These are phyloP conservation scores for Lagenaria siceraria DNA, from an alignment of 306 rosid species.

Conservation along the genomic window DNA sequence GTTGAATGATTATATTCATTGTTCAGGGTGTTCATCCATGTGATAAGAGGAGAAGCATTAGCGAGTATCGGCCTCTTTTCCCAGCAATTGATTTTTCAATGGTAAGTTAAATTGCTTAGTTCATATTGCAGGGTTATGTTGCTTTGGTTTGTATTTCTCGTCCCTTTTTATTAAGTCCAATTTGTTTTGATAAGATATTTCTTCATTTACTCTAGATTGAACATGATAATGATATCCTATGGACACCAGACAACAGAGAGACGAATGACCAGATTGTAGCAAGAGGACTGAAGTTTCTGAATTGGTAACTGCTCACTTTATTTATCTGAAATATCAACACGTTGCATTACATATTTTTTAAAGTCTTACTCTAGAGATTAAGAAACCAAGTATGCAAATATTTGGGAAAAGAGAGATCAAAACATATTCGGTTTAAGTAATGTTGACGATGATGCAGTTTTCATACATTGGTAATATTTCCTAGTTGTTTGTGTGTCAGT, in stretches of 20 bases:
- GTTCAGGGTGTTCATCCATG: slow-evolving; percentile 88
- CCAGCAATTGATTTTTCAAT: slow-evolving; percentile 84
- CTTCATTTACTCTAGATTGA: slow-evolving; percentile 46
- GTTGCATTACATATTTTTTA: background rate
- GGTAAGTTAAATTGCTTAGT: slow-evolving; percentile 21
- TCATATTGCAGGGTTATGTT: background rate
- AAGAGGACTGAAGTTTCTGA: slow-evolving; percentile 67
- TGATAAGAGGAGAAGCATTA: slow-evolving; percentile 76
- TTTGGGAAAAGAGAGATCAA: background rate
- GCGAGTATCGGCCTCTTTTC: slow-evolving; percentile 53
- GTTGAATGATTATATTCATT: background rate
- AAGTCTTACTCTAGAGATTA: background rate
- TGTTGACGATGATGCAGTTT: background rate
- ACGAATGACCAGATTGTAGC: slow-evolving; percentile 55
- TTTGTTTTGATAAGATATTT: background rate
- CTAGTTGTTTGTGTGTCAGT: background rate
- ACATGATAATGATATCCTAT: slow-evolving; percentile 55
- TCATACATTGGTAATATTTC: background rate
- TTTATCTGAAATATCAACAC: background rate
- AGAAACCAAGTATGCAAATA: background rate
- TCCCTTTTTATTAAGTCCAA: background rate
- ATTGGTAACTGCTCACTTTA: slow-evolving; percentile 43
- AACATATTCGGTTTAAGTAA: background rate
- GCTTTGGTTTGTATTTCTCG: background rate
- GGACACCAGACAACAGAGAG: slow-evolving; percentile 80